Evolutionary conservation across 1,284 basidiomycete genomes (phyloP).

Genomic region (Moesziomyces antarcticus): DNA sequence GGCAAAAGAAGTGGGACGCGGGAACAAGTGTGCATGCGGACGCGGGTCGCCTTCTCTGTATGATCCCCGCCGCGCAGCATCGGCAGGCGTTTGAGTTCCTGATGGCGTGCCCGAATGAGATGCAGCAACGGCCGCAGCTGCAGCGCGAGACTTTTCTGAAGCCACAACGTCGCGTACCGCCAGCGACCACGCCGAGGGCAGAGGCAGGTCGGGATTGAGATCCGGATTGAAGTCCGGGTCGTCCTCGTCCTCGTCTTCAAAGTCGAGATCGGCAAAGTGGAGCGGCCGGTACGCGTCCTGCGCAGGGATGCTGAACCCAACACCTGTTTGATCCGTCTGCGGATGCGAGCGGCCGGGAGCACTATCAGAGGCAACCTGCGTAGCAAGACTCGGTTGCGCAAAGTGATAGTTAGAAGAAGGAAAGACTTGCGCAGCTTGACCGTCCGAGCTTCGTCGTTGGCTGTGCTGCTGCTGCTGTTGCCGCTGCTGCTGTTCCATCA

Average conservation of each 20-base stretch:
- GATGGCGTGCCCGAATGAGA: conserved; percentile 39
- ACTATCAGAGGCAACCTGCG: conserved; percentile 3
- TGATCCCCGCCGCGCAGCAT: conserved; percentile 4
- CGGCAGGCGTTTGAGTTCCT: conserved; percentile 27
- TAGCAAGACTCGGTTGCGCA: conserved; percentile 2
- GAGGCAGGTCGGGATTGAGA: conserved; percentile 45
- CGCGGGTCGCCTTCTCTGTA: conserved; percentile 2
- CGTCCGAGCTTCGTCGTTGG: not conserved
- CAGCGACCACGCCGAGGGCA: conserved; percentile 52
- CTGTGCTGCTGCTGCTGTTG: conserved; percentile 27
- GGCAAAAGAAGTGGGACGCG: not conserved
- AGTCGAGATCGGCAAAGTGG: conserved; percentile 51
- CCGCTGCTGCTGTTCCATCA: conserved; percentile 53
- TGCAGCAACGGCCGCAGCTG: conserved; percentile 30
- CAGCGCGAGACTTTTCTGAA: conserved; percentile 39
- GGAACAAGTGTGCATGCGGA: not conserved
- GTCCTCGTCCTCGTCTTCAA: conserved; percentile 59
- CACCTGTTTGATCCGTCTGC: not conserved
- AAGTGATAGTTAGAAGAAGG: conserved; percentile 1
- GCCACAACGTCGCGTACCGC: conserved; percentile 55
- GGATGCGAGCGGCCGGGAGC: not conserved
- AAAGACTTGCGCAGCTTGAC: not conserved
- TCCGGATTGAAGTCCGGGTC: conserved; percentile 57
- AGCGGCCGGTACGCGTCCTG: conserved; percentile 13
- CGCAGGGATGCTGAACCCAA: conserved; percentile 1